Evolutionary conservation across 1,284 basidiomycete species (phyloP).

Genomic region (Cerrena zonata): DNA sequence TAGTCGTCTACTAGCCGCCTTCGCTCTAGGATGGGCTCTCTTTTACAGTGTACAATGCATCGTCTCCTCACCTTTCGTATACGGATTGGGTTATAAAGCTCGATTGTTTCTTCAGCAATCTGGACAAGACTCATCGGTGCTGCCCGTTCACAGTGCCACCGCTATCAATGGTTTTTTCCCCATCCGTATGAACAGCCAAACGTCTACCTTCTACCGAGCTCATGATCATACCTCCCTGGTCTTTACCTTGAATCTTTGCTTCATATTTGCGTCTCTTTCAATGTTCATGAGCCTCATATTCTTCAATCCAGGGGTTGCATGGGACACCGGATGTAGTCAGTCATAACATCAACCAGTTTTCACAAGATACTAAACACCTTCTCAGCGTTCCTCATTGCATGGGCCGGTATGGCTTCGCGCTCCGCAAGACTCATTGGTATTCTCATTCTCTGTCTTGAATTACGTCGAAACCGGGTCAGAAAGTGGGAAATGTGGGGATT

Average conservation of each 20-base stretch:
- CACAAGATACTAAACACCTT: constrained; percentile 4
- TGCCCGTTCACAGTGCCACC: constrained; percentile 15
- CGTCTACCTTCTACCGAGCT: constrained; percentile 10
- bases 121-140: too few relatives aligned
- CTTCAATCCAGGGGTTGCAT: constrained; percentile 23
- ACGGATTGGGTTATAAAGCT: too few relatives aligned
- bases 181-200: constrained; percentile 3
- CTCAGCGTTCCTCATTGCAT: constrained; percentile 45
- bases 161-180: constrained; percentile 9
- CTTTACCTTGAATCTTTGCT: constrained; percentile 41
- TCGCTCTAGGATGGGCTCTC: constrained; percentile 49
- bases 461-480: constrained; percentile 30
- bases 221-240: constrained; percentile 26
- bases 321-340: constrained; percentile 37
- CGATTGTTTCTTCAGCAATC: too few relatives aligned
- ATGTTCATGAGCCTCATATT: constrained; percentile 38
- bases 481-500: constrained; percentile 33
- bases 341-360: background rate
- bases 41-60: constrained; percentile 37
- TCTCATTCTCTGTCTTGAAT: constrained; percentile 36
- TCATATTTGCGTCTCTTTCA: constrained; percentile 39
- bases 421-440: constrained; percentile 40
- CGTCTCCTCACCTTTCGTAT: too few relatives aligned
- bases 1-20: constrained; percentile 35
- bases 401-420: constrained; percentile 41